Evolutionary conservation across 2,329 filamentous ascomycete species (phyloP).

Genomic region (Orbilia blumenaviensis): DNA sequence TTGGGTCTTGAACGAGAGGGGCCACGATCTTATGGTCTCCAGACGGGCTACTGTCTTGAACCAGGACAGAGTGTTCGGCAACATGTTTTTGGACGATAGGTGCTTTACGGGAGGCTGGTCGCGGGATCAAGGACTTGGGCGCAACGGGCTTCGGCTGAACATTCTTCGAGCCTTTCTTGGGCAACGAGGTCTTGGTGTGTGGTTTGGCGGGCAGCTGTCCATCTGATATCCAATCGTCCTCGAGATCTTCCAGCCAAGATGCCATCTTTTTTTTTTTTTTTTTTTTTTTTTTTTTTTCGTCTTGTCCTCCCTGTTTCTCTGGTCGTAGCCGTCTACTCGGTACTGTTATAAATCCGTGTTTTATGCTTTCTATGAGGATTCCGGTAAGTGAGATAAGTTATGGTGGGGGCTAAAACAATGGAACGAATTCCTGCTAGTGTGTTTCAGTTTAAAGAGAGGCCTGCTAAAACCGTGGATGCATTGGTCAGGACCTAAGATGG

Average conservation of each 20-base stretch:
- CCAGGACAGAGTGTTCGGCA: background rate
- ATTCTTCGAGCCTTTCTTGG: background rate
- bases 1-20: background rate
- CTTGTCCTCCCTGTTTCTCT: background rate
- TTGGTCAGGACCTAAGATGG: background rate
- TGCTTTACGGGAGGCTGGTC: slow-evolving; percentile 23
- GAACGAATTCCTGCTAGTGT: background rate
- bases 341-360: no score
- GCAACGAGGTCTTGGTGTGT: background rate
- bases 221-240: slow-evolving; percentile 44
- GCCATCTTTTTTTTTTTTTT: slow-evolving; percentile 9
- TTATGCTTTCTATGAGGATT: background rate
- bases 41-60: background rate
- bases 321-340: no score
- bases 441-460: background rate
- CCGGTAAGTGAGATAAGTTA: no score
- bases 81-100: background rate
- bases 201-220: slow-evolving; percentile 2
- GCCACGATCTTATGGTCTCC: no score
- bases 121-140: slow-evolving; percentile 36
- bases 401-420: background rate
- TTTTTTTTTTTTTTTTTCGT: background rate
- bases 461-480: background rate
- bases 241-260: slow-evolving; percentile 37
- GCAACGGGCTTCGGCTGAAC: background rate